Percentiles rank a stretch among this genome's conserved stretches.
Evolutionary conservation across 768 basidiomycete genomes (phyloP).

Genomic region (Auricularia sp.): DNA sequence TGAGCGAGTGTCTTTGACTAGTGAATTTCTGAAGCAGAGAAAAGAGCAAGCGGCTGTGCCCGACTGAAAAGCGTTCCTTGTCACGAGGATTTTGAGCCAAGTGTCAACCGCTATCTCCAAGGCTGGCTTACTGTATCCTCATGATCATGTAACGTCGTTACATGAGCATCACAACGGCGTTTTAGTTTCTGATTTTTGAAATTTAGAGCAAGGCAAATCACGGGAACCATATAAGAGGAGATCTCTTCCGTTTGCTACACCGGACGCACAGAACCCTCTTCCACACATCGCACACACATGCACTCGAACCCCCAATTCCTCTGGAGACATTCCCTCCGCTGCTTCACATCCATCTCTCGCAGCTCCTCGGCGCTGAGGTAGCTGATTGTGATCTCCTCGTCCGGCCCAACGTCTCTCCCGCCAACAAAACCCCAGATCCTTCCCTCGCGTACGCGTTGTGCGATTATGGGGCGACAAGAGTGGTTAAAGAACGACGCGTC

Average conservation of each 20-base stretch:
- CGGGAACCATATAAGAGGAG: no score
- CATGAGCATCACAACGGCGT: no score
- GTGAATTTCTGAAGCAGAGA: no score
- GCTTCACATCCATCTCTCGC: neutral
- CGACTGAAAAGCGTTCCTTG: no score
- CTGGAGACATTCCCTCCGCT: neutral
- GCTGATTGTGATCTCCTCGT: neutral
- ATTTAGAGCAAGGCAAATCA: no score
- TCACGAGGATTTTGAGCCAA: no score
- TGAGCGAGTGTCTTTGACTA: no score
- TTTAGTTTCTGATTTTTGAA: no score
- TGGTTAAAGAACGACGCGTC: constrained; percentile 13
- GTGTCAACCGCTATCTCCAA: no score
- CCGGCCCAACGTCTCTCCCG: neutral
- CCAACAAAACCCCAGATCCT: neutral
- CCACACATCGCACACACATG: neutral
- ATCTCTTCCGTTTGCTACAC: no score
- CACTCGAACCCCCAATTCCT: neutral
- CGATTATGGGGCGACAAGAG: constrained; percentile 7
- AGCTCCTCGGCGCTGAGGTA: neutral
- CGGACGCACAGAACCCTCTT: neutral
- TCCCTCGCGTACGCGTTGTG: neutral
- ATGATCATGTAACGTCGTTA: accelerated
- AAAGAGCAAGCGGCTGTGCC: no score
- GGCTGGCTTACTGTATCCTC: no score